phyloP scores from a whole-genome alignment of 2,329 filamentous ascomycete species.

The Huntiella omanensis region DNA sequence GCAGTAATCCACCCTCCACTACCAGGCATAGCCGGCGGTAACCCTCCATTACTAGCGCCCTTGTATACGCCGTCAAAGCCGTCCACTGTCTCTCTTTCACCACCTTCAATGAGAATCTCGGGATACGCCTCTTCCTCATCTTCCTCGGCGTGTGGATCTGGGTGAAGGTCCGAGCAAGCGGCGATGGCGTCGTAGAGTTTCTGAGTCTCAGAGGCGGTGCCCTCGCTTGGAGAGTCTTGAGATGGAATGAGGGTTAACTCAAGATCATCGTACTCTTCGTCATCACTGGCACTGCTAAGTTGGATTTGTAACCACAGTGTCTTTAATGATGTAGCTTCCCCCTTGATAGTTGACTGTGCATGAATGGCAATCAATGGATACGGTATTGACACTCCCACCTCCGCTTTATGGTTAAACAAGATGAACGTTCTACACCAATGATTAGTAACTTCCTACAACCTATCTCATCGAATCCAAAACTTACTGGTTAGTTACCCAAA shows the following conservation, averaged over 20 bases:
- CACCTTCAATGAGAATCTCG: conserved; percentile 35
- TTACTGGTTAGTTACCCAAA: conserved; percentile 41
- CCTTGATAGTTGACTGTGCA: conserved; percentile 37
- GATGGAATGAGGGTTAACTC: conserved; percentile 47
- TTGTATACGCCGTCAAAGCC: conserved; percentile 36
- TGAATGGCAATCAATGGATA: conserved; percentile 61
- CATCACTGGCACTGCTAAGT: conserved; percentile 35
- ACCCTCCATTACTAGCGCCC: conserved; percentile 27
- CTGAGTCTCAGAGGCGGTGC: conserved; percentile 14
- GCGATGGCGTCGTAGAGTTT: conserved; percentile 52
- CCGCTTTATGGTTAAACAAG: conserved; percentile 40
- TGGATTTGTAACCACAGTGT: conserved; percentile 52
- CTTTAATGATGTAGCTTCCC: conserved; percentile 22
- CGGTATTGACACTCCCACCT: conserved; percentile 46
- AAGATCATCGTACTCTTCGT: conserved; percentile 44
- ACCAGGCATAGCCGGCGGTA: conserved; percentile 52
- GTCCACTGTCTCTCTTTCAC: conserved; percentile 33
- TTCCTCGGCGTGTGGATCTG: conserved; percentile 42
- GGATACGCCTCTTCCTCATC: conserved; percentile 30
- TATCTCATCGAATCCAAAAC: conserved; percentile 11
- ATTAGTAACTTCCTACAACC: neutral
- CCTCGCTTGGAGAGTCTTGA: conserved; percentile 14
- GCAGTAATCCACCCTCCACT: conserved; percentile 76
- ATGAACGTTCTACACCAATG: conserved; percentile 27
- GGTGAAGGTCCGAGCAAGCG: conserved; percentile 57